Base-by-base conservation (phyloP, 1,139 yeast genomes). In the Nadsonia starkeyi-henricii region DNA sequence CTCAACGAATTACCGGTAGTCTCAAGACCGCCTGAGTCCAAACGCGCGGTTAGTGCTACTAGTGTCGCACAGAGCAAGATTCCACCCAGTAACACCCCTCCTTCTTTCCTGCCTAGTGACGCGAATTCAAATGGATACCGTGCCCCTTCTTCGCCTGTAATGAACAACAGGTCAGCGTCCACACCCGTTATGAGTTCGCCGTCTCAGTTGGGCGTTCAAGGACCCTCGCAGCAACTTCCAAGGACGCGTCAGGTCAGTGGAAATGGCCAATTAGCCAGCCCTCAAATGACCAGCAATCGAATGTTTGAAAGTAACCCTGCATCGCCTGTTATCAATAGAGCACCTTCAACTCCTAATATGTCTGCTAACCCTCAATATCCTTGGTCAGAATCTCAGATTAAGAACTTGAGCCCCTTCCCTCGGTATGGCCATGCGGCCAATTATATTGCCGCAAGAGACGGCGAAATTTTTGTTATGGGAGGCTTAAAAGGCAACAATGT, bases 401-500 rank as follows among this genome's bases (percentile, higher is more conserved):
- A 71, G 54, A 78, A 84, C 57, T 64, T 67, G 3, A 81, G 93
- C 2, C 97, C 97, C 0, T 88, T 91, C 60, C 97, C 98, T 5
- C 76, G 97, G 45, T 88, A 88, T 62, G 81, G 97, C 58, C 97
- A 91, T 64, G 86, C 95, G 0, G 91, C 96, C 1, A 70, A 84
- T 30, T 71, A 79, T 45, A 70, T 83, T 9, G 80, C 94, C 20
- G 94, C 88, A 28, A 59, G 70, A 18, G 81, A 81, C 53, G 85
- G 88, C 51, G 94, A 86, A 54, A 71, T 89, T 23, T 88, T 79
- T 62, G 75, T 93, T 44, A 89, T 91, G 86, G 98, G 98, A 41
- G 98, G 98, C 2, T 72, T 93, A 48, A 84, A 89, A 60, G 96
- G 89, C 50, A 88, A 89, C 48, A 80, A 89, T 21, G 96, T 89